phyloP scores from a whole-genome alignment of 148 eudicot species.

The Vaccinium myrtillus region DNA sequence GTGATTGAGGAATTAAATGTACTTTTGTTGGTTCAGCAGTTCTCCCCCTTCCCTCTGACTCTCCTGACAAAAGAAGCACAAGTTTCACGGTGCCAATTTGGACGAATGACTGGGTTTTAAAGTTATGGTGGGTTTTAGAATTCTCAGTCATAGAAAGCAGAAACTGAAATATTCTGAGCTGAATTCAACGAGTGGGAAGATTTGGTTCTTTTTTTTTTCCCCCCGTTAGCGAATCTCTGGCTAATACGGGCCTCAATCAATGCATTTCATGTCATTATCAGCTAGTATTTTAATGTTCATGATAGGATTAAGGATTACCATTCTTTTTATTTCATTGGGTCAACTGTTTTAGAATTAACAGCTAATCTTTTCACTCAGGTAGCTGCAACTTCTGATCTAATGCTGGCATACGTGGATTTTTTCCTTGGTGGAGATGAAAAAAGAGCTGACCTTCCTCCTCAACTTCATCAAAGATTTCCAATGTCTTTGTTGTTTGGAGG shows the following conservation, averaged over 20 bases:
- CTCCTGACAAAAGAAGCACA: neutral
- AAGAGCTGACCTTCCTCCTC: constrained; percentile 89
- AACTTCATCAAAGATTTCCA: constrained; percentile 75
- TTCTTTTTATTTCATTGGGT: neutral
- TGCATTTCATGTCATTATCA: neutral
- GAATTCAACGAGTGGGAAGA: too few relatives aligned
- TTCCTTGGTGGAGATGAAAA: constrained; percentile 99
- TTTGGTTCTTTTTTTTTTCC: too few relatives aligned
- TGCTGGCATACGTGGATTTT: constrained; percentile 92
- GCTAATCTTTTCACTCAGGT: constrained; percentile 41
- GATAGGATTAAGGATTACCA: neutral
- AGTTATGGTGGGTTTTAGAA: too few relatives aligned
- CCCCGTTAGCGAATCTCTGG: neutral
- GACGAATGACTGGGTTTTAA: neutral
- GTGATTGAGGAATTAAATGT: neutral
- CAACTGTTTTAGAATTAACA: neutral
- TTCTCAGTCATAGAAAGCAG: too few relatives aligned
- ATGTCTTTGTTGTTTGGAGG: constrained; percentile 85
- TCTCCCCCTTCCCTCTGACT: neutral
- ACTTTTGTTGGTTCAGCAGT: neutral
- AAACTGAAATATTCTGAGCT: too few relatives aligned
- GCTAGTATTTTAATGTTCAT: neutral
- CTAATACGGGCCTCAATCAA: neutral
- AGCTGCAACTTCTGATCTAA: constrained; percentile 83
- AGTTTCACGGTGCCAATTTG: neutral